A percentile compares a stretch with the other conserved stretches of the same genome.
Evolutionary conservation across 2,329 filamentous ascomycete species (phyloP).

Genomic region (Neonectria magnoliae): DNA sequence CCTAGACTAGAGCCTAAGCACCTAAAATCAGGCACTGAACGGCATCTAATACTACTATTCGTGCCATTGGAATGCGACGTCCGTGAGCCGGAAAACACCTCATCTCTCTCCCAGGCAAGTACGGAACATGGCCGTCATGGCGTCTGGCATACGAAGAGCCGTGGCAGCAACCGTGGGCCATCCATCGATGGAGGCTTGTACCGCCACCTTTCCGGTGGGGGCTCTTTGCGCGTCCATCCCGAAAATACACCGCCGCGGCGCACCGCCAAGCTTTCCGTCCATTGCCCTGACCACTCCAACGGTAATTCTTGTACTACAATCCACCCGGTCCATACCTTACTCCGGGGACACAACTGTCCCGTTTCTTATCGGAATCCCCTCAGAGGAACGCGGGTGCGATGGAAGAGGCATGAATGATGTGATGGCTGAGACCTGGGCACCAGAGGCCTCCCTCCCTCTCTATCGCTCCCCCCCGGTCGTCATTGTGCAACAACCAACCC

Average conservation of each 20-base stretch:
- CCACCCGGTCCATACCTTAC: background rate
- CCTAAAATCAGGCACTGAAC: too few species aligned
- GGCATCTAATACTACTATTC: background rate
- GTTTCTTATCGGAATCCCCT: background rate
- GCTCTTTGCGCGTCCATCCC: slow-evolving; percentile 4
- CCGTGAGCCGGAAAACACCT: background rate
- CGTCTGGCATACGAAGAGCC: background rate
- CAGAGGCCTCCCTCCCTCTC: background rate
- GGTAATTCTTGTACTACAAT: slow-evolving; percentile 18
- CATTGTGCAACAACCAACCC: background rate
- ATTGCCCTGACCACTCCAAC: slow-evolving; percentile 14
- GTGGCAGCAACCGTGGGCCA: slow-evolving; percentile 1
- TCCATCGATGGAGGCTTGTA: background rate
- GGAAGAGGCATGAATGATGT: background rate
- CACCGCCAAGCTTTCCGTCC: slow-evolving; percentile 9
- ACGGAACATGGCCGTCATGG: slow-evolving; percentile 13
- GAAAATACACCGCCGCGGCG: slow-evolving; percentile 19
- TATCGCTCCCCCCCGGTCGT: too few species aligned
- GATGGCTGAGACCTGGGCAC: background rate
- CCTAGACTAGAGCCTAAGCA: too few species aligned
- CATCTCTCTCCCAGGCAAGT: background rate
- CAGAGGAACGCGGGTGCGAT: background rate
- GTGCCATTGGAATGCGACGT: background rate
- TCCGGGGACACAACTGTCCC: background rate
- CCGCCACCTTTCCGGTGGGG: slow-evolving; percentile 15